These are phyloP conservation scores for Avena sativa DNA, from an alignment of 176 grass and related monocot species.

Conservation along the genomic window DNA sequence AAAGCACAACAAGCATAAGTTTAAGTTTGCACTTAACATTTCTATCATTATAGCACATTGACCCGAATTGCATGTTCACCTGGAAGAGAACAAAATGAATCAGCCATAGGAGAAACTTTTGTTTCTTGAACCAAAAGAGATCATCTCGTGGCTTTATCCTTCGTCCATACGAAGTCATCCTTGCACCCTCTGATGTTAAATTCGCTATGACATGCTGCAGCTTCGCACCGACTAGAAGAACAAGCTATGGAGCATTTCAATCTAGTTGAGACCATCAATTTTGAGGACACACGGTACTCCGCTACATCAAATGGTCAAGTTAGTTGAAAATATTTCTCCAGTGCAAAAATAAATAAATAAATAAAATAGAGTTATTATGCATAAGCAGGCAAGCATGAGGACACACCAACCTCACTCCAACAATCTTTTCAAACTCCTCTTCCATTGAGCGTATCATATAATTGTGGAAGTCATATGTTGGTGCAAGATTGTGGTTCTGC, in stretches of 20 bases:
- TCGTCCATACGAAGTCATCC: no score
- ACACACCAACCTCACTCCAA: no score
- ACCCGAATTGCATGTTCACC: background rate
- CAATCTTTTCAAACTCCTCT: no score
- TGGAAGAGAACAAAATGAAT: no score
- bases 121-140: no score
- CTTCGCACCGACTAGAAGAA: slow-evolving; percentile 93
- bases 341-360: background rate
- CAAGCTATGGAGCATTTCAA: slow-evolving; percentile 65
- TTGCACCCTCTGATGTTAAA: no score
- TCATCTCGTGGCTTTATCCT: no score
- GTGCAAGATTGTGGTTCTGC: no score
- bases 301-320: slow-evolving; percentile 56
- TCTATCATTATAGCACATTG: slow-evolving; percentile 28
- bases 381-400: no score
- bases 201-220: slow-evolving; percentile 71
- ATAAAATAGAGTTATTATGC: background rate
- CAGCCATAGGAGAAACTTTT: no score
- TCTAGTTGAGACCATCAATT: slow-evolving; percentile 13
- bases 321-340: slow-evolving; percentile 11
- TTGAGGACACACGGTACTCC: slow-evolving; percentile 65
- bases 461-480: no score
- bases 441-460: no score
- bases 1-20: slow-evolving; percentile 29
- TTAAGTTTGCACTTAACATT: background rate